Evolutionary conservation across 2,329 filamentous ascomycete genomes (phyloP).

Genomic region (Geosmithia morbida): DNA sequence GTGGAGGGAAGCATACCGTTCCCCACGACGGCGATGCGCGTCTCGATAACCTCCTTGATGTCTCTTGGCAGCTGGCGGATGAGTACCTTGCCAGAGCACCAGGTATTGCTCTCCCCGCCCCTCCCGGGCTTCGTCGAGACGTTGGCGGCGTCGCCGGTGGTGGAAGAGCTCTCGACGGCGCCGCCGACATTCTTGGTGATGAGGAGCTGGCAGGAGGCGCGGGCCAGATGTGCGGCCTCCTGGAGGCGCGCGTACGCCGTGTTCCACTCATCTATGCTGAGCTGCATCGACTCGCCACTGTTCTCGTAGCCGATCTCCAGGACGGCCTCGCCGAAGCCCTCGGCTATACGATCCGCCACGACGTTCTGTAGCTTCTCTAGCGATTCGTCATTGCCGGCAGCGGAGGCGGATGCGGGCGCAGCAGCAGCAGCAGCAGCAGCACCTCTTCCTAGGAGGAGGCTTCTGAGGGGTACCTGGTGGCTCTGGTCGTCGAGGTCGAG

Average conservation of each 20-base stretch:
- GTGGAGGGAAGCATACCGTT: constrained; percentile 51
- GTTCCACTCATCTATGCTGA: constrained; percentile 64
- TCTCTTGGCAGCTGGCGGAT: constrained; percentile 60
- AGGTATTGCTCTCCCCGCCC: constrained; percentile 36
- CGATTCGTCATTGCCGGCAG: constrained; percentile 20
- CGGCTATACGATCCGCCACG: constrained; percentile 55
- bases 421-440: no score
- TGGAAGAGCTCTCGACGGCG: constrained; percentile 42
- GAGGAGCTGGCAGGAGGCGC: constrained; percentile 67
- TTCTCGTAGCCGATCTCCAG: constrained; percentile 91
- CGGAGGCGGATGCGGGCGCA: no score
- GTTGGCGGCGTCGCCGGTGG: constrained; percentile 4
- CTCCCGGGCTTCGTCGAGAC: constrained; percentile 33
- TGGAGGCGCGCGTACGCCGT: constrained; percentile 51
- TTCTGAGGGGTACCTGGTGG: constrained; percentile 54
- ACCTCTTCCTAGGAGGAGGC: constrained; percentile 48
- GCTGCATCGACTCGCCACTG: constrained; percentile 69
- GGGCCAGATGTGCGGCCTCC: constrained; percentile 46
- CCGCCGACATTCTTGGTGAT: constrained; percentile 86
- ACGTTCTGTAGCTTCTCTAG: constrained; percentile 49
- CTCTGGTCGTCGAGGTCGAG: constrained; percentile 65
- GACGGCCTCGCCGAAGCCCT: constrained; percentile 78
- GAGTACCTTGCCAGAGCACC: constrained; percentile 70
- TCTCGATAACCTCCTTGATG: constrained; percentile 85
- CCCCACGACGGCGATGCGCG: constrained; percentile 88